Base-by-base conservation (phyloP, 768 basidiomycete genomes). In the Suillus subluteus region DNA sequence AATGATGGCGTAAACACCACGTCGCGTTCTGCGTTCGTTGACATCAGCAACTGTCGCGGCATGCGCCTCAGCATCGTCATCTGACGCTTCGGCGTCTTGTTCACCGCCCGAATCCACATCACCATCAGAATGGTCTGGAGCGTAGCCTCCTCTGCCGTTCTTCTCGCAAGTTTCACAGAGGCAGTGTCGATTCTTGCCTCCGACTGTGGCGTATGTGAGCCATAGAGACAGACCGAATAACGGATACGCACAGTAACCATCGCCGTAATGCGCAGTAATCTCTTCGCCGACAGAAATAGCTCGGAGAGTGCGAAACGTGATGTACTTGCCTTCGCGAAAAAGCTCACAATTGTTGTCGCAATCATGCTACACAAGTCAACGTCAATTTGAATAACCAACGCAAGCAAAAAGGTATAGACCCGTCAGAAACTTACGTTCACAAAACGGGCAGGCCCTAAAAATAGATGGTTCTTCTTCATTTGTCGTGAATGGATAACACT, bases 401-500 rank as follows among this genome's bases (percentile, higher is more conserved):
- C 12, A 5, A 18, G 52, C 15, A 30, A 61, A 58, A 61, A 30
- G 21, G 37, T 44, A 38, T 7, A 65, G 37, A 55, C 32, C 40
- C 16, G 55, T 26, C 43, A 69, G 69, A 63, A 48, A 80, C 91
- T 84, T 78, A 95, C 94, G 75, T 95, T 95, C 68, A 95, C 94
- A 80, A 95, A 95, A 74, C 94, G 90, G 79, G 94, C 94, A 62
- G 94, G 94, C 12, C 94, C 94, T 75, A 95, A 82, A 81, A 95
- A 95, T 73, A 95, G 82, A 80, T 95, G 92, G 73, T 94, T 95
- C 79, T 92, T 93, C 83, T 95, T 95, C 86, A 93, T 90, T 77
- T 92, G 91, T 73, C 91, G 92, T 41, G 92, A 94, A 78, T 95
- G 93, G 63, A 95, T 94, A 73, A 95, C 94, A 76, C 92, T 94